Base-by-base conservation (phyloP, 2,329 filamentous ascomycete species). In the Microascus cirrosus region DNA sequence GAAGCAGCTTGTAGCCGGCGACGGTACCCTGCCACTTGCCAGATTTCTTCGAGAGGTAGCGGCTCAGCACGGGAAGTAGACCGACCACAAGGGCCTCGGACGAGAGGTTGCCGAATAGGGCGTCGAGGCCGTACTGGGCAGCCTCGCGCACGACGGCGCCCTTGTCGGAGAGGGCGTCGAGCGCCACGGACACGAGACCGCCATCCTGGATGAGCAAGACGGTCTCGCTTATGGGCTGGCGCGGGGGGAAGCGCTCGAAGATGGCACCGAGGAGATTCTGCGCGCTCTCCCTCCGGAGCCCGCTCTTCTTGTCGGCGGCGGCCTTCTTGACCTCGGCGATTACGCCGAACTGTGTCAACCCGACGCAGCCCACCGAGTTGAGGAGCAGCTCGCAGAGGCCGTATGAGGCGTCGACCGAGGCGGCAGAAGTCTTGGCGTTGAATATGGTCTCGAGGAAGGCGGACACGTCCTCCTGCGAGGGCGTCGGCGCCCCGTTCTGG, bases 1-100 rank as follows among this genome's bases (percentile, higher is more conserved):
- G 91, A 59, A 99, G 76, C 62, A 97, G 73, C 71, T 87, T 85
- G 68, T 87, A 87, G 53, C 90, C 94, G 60, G 88, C 92, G 57
- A 96, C 89, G 18, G 89, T 90, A 60, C 94, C 94, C 74, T 99
- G 94, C 94, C 94, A 99, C 75, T 99, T 99, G 63, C 90, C 92
- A 18, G 90, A 88, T 67, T 83, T 84, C 74, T 90, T 95, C 68
- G 79, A 78, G 34, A 99, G 79, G 70, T 97, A 97, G 56, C 79
- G 73, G 61, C 78, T 74, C 48, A 99, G 76, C 18, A 83, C 80
- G 2, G 94, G 91, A 56, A 99, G 77, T 50, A 99, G 80, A 22
- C 89, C 92, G 62, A 84, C 82, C 56, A 95, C 87, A 67, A 95
- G 82, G 55, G 89, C 85, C 76, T 97, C 94, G 58, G 90, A 76